Evolutionary conservation across 2,329 filamentous ascomycete genomes (phyloP).

Genomic region (Aspergillus sp.): DNA sequence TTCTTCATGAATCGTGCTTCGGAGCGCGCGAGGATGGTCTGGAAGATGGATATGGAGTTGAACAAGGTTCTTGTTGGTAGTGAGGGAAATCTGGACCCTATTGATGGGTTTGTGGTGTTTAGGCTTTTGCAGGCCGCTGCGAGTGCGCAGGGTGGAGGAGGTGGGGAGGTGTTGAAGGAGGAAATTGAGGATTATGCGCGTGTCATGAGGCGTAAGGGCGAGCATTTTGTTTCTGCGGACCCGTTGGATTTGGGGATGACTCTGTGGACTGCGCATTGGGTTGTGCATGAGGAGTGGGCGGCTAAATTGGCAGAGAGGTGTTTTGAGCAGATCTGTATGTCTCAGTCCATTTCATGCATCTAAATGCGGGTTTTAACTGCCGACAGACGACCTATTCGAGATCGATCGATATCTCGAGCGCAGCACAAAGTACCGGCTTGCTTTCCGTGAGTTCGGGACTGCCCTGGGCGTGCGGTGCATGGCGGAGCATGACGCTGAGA

Average conservation of each 20-base stretch:
- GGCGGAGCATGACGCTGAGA: conserved; percentile 34
- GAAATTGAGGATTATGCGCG: conserved; percentile 56
- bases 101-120: conserved; percentile 55
- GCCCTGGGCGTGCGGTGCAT: conserved; percentile 50
- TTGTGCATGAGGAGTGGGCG: conserved; percentile 52
- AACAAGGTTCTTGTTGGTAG: conserved; percentile 47
- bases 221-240: conserved; percentile 49
- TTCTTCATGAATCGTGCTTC: conserved; percentile 48
- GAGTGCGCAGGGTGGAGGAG: conserved; percentile 21
- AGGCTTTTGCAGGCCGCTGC: conserved; percentile 46
- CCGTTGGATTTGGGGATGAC: conserved; percentile 61
- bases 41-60: conserved; percentile 58
- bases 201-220: conserved; percentile 49
- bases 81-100: conserved; percentile 58
- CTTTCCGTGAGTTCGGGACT: conserved; percentile 58
- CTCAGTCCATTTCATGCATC: background rate
- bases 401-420: conserved; percentile 36
- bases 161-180: conserved; percentile 35
- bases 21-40: conserved; percentile 48
- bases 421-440: conserved; percentile 41
- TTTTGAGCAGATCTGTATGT: conserved; percentile 38
- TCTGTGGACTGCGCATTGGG: conserved; percentile 57
- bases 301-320: conserved; percentile 36
- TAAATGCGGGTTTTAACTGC: background rate
- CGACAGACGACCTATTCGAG: conserved; percentile 37